A percentile compares a stretch with the other conserved stretches of the same genome.
Evolutionary conservation across 1,284 basidiomycete species (phyloP).

Genomic region (Microbotryum intermedium): DNA sequence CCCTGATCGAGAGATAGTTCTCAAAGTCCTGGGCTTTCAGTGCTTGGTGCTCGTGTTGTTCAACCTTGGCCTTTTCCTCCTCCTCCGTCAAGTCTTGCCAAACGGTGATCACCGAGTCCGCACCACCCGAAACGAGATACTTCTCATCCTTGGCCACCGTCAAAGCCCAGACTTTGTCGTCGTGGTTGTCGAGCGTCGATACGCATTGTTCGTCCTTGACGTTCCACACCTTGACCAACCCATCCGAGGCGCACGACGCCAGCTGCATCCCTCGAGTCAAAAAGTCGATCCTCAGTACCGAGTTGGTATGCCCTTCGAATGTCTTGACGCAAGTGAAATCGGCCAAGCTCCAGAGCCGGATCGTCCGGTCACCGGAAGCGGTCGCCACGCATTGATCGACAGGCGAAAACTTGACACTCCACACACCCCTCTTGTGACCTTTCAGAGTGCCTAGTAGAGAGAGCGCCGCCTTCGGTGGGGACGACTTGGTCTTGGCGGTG

Average conservation of each 20-base stretch:
- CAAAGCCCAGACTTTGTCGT: conserved; percentile 95
- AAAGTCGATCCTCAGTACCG: conserved; percentile 88
- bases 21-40: conserved; percentile 87
- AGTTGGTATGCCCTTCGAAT: conserved; percentile 94
- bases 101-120: conserved; percentile 85
- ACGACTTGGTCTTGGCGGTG: conserved; percentile 20
- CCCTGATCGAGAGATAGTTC: conserved; percentile 78
- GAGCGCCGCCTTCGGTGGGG: conserved; percentile 53
- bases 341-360: conserved; percentile 87
- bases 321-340: conserved; percentile 89
- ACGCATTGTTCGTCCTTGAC: conserved; percentile 77
- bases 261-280: conserved; percentile 75
- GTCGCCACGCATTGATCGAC: conserved; percentile 80
- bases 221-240: conserved; percentile 93
- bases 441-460: conserved; percentile 78
- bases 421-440: conserved; percentile 94
- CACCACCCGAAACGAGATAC: conserved; percentile 81
- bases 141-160: conserved; percentile 66
- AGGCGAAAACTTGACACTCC: conserved; percentile 81
- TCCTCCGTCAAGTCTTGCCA: conserved; percentile 89
- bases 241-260: conserved; percentile 82
- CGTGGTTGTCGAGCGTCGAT: conserved; percentile 87
- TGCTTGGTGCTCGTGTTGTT: conserved; percentile 59
- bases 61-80: conserved; percentile 61
- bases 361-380: conserved; percentile 86